Conservation (phyloP, 495 filamentous ascomycete species). For the Penicillium subrubescens region DNA sequence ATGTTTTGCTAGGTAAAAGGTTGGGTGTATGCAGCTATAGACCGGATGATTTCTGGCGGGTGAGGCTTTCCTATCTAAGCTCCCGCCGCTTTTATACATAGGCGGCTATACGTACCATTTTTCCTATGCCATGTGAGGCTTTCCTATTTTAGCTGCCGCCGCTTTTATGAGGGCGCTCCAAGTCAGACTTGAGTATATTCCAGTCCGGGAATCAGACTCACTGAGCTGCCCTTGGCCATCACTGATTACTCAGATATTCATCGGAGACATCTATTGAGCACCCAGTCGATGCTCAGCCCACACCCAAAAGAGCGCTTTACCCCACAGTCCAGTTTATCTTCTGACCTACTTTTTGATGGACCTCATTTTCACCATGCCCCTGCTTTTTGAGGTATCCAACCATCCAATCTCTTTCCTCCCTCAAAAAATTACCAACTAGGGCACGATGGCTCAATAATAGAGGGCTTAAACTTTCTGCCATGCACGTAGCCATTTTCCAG, state of each 20-base stretch:
- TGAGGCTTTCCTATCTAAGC: constrained; percentile 9
- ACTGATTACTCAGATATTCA: no score
- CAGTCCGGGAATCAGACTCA: no score
- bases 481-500: no score
- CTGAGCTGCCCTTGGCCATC: no score
- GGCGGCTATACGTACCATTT: neutral
- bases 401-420: neutral
- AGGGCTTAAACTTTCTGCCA: no score
- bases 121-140: neutral
- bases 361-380: neutral
- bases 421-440: neutral
- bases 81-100: constrained; percentile 22
- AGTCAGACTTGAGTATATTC: constrained; percentile 16
- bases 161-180: constrained; percentile 28
- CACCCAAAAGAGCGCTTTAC: no score
- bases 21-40: no score
- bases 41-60: no score
- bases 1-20: neutral
- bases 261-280: no score
- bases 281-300: no score
- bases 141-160: constrained; percentile 20
- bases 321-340: neutral
- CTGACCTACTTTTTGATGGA: neutral
- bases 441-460: no score
- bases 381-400: neutral